Conservation (phyloP, 495 filamentous ascomycete genomes). For the Penicillium samsonianum region DNA sequence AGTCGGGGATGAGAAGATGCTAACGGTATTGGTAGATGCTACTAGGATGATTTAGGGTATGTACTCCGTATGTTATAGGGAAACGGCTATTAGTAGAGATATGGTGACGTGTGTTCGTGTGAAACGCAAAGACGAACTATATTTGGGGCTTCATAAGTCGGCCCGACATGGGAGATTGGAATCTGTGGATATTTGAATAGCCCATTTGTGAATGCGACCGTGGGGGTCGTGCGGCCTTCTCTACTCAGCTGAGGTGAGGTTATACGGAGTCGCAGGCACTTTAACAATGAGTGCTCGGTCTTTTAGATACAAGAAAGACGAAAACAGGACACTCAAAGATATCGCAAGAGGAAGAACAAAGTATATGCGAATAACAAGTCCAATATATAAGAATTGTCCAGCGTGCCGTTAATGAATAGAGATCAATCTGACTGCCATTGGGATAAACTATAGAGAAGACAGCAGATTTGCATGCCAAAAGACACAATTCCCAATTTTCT, state of each 20-base stretch:
- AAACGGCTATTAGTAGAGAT: background rate
- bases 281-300: background rate
- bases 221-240: background rate
- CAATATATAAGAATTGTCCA: background rate
- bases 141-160: background rate
- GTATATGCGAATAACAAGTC: background rate
- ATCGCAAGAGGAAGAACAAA: background rate
- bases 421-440: background rate
- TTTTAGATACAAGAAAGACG: background rate
- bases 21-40: background rate
- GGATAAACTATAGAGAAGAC: background rate
- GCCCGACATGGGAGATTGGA: background rate
- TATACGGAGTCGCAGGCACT: background rate
- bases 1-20: background rate
- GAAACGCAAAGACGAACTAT: background rate
- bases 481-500: background rate
- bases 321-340: background rate
- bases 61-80: background rate
- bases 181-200: background rate
- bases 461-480: background rate
- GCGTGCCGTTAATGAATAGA: background rate
- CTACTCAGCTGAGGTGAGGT: background rate
- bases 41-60: background rate
- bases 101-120: background rate
- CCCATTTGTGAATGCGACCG: conserved; percentile 3